Evolutionary conservation across 1,284 basidiomycete genomes (phyloP), one percentile per base, ranked within the genome.

Genomic region (Ustilago xerochloae): DNA sequence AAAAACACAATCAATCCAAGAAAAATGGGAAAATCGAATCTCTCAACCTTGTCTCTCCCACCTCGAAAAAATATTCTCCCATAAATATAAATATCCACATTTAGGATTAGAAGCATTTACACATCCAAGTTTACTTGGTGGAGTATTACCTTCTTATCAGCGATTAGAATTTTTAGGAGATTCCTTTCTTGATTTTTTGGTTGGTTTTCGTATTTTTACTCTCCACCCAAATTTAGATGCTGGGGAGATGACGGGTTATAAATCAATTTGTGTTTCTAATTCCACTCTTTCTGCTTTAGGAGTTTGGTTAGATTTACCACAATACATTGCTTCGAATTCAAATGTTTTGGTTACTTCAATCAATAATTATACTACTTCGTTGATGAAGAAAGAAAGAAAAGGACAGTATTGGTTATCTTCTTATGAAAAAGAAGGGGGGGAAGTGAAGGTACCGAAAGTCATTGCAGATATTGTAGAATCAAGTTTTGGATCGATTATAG

Each of bases 141-240:
- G 56, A 9, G 52, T 67, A 3, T 47, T 78, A 12, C 75, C 78
- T 0, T 63, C 53, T 6, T 81, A 80, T 52, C 73, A 81, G 54
- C 57, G 79, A 6, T 59, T 81, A 13, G 79, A 80, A 50, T 81
- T 80, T 43, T 47, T 81, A 2, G 79, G 79, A 2, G 79, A 81
- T 59, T 69, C 78, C 3, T 63, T 75, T 46, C 28, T 81, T 6
- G 79, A 81, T 18, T 72, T 60, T 20, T 52, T 48, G 36, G 67
- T 77, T 20, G 75, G 78, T 1, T n/a, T 3, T 0, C 29, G 45
- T 3, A 47, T 78, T n/a, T 65, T 45, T 15, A 3, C 5, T 0
- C 4, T 15, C 5, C 69, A 74, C 26, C 36, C 52, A 3, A n/a
- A 43, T 0, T 46, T 75, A 4, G 33, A 67, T 3, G 66, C 73